These are phyloP conservation scores for Gloeostereum incarnatum DNA, from an alignment of 768 basidiomycete species.

Conservation along the genomic window DNA sequence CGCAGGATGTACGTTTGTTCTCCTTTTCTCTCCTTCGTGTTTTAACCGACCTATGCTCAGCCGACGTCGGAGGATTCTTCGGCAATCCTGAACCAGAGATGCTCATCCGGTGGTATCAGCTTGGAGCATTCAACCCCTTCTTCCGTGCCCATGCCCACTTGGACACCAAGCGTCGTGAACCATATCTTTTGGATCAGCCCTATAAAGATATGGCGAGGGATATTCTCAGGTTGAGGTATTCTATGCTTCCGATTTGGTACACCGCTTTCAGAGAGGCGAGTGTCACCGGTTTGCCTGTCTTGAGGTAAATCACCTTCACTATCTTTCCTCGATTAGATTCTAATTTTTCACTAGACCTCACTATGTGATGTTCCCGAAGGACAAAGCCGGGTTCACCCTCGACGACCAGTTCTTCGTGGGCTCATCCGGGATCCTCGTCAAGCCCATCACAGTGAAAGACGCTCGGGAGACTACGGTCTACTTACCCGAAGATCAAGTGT, in stretches of 20 bases:
- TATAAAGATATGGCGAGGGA: conserved; percentile 78
- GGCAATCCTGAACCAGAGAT: conserved; percentile 93
- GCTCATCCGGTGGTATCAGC: conserved; percentile 95
- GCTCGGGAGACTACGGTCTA: conserved; percentile 67
- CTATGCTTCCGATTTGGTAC: conserved; percentile 90
- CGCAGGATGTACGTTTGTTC: conserved; percentile 65
- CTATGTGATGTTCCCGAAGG: conserved; percentile 88
- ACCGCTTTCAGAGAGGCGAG: conserved; percentile 92
- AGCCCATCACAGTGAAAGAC: conserved; percentile 77
- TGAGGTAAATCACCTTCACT: conserved; percentile 75
- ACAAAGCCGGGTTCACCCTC: conserved; percentile 73
- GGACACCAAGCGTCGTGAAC: conserved; percentile 96
- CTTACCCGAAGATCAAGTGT: conserved; percentile 84
- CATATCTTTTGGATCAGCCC: conserved; percentile 85
- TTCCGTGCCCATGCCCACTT: conserved; percentile 98
- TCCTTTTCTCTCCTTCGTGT: neutral
- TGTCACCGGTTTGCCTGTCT: conserved; percentile 69
- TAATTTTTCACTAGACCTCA: conserved; percentile 88
- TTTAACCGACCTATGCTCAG: conserved; percentile 28
- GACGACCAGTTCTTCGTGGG: conserved; percentile 96
- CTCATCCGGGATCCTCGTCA: conserved; percentile 79
- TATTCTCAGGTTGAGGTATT: conserved; percentile 74
- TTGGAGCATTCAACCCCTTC: conserved; percentile 93
- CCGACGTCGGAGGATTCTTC: conserved; percentile 98
- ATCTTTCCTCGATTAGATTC: neutral